Conservation (phyloP, 2,329 filamentous ascomycete genomes). For the Aspergillus pseudotamarii region DNA sequence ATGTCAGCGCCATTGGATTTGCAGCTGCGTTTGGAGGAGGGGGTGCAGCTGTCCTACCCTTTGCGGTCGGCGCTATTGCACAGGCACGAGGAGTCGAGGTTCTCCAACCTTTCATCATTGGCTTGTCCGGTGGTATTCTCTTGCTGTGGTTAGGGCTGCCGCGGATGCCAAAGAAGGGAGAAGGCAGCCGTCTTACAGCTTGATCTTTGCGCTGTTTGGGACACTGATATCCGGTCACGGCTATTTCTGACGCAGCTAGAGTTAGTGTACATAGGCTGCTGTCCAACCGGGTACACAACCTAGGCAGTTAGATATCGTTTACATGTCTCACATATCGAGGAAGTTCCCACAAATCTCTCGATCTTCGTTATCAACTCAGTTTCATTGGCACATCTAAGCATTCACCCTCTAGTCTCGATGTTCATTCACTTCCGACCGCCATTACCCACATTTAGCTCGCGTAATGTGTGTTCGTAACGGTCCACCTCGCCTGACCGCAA, state of each 20-base stretch:
- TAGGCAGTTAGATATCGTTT: not conserved
- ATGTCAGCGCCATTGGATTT: conserved; percentile 77
- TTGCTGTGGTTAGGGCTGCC: conserved; percentile 51
- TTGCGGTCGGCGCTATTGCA: conserved; percentile 47
- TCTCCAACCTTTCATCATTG: conserved; percentile 56
- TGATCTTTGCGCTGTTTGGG: not conserved
- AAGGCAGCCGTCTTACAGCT: not conserved
- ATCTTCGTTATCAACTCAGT: not conserved
- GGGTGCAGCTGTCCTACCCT: conserved; percentile 58
- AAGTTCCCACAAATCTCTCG: not conserved
- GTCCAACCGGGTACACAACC: not conserved
- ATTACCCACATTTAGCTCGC: not conserved
- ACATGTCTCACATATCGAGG: not conserved
- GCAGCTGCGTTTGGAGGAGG: conserved; percentile 74
- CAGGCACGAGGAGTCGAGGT: conserved; percentile 61
- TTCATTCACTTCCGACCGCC: not conserved
- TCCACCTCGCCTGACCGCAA: not conserved
- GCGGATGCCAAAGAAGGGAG: conserved; percentile 13
- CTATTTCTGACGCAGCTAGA: not conserved
- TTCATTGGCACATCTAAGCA: not conserved
- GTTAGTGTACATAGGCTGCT: not conserved
- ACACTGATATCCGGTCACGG: not conserved
- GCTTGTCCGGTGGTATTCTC: conserved; percentile 54
- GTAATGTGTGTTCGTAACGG: not conserved
- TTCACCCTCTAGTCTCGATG: not conserved